Conservation (phyloP, 805 yeast genomes). For the Zygosaccharomyces gambellarensis region DNA sequence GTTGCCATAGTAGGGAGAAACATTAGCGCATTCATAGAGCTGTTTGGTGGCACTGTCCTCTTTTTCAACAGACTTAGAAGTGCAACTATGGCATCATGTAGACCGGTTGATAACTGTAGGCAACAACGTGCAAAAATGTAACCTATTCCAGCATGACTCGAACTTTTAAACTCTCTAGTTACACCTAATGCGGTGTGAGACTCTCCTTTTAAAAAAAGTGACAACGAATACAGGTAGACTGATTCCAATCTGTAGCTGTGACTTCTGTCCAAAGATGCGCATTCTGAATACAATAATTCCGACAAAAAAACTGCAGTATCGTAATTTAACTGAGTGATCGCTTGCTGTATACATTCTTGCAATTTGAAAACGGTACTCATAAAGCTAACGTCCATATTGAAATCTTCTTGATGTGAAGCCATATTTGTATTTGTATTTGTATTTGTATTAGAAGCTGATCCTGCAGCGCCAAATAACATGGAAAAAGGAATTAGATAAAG, state of each 20-base stretch:
- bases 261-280: constrained; percentile 23
- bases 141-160: constrained; percentile 64
- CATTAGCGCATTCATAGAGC: constrained; percentile 11
- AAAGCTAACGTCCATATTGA: constrained; percentile 9
- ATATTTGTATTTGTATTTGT: constrained; percentile 8
- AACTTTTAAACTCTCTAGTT: constrained; percentile 32
- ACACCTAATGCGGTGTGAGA: constrained; percentile 58
- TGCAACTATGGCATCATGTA: constrained; percentile 14
- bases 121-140: constrained; percentile 67
- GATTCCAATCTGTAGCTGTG: constrained; percentile 47
- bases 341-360: constrained; percentile 18
- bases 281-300: constrained; percentile 70
- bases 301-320: constrained; percentile 80
- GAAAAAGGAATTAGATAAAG: background rate
- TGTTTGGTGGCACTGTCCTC: constrained; percentile 6
- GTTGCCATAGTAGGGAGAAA: constrained; percentile 65
- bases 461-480: constrained; percentile 12
- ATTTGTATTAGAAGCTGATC: constrained; percentile 5
- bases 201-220: constrained; percentile 54
- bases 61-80: constrained; percentile 8
- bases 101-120: constrained; percentile 18
- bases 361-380: constrained; percentile 14
- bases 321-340: constrained; percentile 27
- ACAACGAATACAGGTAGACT: constrained; percentile 63
- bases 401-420: constrained; percentile 7